These are phyloP conservation scores for Guyanaporus albipodus DNA, from an alignment of 768 basidiomycete genomes.

Conservation along the genomic window DNA sequence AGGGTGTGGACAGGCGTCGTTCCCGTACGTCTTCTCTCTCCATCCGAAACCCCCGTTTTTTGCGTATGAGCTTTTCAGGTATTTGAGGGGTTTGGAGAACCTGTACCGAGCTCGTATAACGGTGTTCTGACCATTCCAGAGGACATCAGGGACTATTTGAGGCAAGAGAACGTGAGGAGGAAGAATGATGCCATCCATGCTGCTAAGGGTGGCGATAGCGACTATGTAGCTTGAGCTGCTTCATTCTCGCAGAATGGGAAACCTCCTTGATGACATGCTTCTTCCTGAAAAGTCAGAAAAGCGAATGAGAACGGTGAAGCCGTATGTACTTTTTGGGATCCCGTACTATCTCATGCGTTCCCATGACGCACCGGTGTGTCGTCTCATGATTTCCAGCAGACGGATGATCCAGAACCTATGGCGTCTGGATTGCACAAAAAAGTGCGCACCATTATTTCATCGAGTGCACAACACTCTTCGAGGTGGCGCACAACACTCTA, in stretches of 20 bases:
- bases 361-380: too few species aligned
- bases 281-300: neutral
- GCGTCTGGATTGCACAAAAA: too few species aligned
- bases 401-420: too few species aligned
- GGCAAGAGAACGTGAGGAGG: conserved; percentile 20
- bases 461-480: too few species aligned
- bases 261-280: neutral
- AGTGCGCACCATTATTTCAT: too few species aligned
- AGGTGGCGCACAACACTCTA: too few species aligned
- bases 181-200: conserved; percentile 22
- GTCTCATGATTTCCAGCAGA: too few species aligned
- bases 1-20: conserved; percentile 25
- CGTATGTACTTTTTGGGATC: too few species aligned
- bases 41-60: too few species aligned
- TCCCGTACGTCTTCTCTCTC: conserved; percentile 17
- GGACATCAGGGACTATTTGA: conserved; percentile 20
- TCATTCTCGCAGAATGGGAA: neutral
- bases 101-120: conserved; percentile 22
- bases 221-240: neutral
- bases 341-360: too few species aligned
- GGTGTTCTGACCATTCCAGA: conserved; percentile 12
- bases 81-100: conserved; percentile 24
- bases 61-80: conserved; percentile 7
- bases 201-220: conserved; percentile 34
- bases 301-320: neutral